Conservation (phyloP, 1,139 yeast species). For the Oligophagozyma castellii region DNA sequence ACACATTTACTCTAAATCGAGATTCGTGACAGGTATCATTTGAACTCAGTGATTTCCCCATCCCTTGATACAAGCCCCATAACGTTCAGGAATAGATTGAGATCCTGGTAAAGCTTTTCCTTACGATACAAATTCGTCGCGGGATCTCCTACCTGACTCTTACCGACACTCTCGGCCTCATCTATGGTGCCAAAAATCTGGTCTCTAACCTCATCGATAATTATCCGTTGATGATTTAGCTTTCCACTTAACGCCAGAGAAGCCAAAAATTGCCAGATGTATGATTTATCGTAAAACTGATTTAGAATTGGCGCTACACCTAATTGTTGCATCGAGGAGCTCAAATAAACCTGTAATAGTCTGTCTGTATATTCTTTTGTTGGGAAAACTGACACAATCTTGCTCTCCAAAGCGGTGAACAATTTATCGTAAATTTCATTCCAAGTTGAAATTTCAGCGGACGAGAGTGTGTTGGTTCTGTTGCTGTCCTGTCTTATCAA, state of each 20-base stretch:
- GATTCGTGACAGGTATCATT: slow-evolving; percentile 9
- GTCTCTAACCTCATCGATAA: slow-evolving; percentile 90
- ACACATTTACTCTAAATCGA: slow-evolving; percentile 2
- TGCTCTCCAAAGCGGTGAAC: slow-evolving; percentile 68
- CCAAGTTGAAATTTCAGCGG: slow-evolving; percentile 51
- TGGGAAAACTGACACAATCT: slow-evolving; percentile 73
- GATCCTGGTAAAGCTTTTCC: slow-evolving; percentile 57
- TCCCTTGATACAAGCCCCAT: slow-evolving; percentile 89
- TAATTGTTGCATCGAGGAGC: slow-evolving; percentile 2
- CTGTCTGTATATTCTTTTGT: slow-evolving; percentile 31
- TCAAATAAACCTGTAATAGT: slow-evolving; percentile 5
- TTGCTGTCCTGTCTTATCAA: slow-evolving; percentile 73
- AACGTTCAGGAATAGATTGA: slow-evolving; percentile 86
- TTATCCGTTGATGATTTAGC: slow-evolving; percentile 82
- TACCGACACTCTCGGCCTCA: slow-evolving; percentile 54
- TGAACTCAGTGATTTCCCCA: slow-evolving; percentile 31
- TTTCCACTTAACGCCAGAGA: slow-evolving; percentile 88
- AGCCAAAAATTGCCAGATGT: slow-evolving; percentile 96
- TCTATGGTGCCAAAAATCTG: slow-evolving; percentile 84
- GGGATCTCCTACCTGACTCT: slow-evolving; percentile 27
- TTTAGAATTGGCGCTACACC: slow-evolving; percentile 3
- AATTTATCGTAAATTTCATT: slow-evolving; percentile 68
- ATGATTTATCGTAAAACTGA: slow-evolving; percentile 52
- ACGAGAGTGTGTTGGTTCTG: slow-evolving; percentile 35
- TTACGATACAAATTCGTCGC: slow-evolving; percentile 41